Conservation (phyloP, 2,329 filamentous ascomycete genomes). For the Epichloe sylvatica region DNA sequence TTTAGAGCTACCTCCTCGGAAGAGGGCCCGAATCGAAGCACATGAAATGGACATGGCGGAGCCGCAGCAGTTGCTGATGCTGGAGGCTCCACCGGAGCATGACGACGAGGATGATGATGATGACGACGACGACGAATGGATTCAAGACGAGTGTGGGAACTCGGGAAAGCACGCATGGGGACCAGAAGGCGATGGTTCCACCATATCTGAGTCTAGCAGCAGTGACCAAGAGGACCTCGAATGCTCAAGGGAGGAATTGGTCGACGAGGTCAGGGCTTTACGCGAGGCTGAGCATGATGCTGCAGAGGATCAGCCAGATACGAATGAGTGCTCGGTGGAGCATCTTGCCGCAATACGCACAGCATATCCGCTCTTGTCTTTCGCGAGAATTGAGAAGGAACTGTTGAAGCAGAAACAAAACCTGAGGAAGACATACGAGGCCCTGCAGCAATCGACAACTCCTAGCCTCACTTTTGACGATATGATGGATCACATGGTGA, state of each 20-base stretch:
- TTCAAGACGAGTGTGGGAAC: constrained; percentile 3
- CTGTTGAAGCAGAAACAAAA: constrained; percentile 21
- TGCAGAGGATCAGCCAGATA: not conserved
- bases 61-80: constrained; percentile 13
- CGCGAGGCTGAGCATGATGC: not conserved
- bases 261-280: constrained; percentile 1
- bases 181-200: not conserved
- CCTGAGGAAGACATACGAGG: constrained; percentile 23
- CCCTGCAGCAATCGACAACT: constrained; percentile 20
- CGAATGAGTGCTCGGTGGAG: constrained; percentile 15
- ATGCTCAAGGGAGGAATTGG: not conserved
- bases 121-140: not conserved
- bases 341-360: constrained; percentile 22
- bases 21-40: constrained; percentile 42
- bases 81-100: constrained; percentile 20
- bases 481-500: constrained; percentile 17
- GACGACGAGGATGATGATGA: constrained; percentile 22
- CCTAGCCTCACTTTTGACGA: constrained; percentile 20
- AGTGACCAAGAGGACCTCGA: constrained; percentile 7
- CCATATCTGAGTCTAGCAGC: not conserved
- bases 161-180: not conserved
- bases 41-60: constrained; percentile 19
- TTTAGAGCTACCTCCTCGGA: constrained; percentile 59
- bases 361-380: constrained; percentile 29
- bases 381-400: constrained; percentile 22